Conservation (phyloP, 441 rosid genomes). For the Pelargonium myrrhifolium region DNA sequence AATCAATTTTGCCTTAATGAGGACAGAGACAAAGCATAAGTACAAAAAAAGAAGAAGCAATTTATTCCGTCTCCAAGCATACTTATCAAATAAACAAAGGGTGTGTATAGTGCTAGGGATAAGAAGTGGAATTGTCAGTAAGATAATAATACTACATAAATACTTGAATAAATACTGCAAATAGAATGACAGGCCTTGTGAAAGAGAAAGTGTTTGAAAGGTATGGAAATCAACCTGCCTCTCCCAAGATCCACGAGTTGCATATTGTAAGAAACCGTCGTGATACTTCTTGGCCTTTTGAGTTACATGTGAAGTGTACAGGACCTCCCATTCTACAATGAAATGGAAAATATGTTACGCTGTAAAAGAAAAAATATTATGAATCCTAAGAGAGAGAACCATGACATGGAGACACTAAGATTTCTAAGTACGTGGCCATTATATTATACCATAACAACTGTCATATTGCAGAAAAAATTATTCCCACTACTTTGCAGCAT, state of each 20-base stretch:
- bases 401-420: background rate
- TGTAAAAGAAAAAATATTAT: background rate
- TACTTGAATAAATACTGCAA: background rate
- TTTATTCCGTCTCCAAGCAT: background rate
- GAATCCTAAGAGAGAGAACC: background rate
- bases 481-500: background rate
- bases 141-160: background rate
- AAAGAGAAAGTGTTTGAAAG: background rate
- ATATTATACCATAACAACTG: background rate
- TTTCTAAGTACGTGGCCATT: background rate
- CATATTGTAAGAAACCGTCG: constrained; percentile 40
- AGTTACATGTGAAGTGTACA: constrained; percentile 45
- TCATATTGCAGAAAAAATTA: background rate
- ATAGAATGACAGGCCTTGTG: constrained; percentile 5
- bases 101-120: background rate
- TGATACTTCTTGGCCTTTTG: constrained; percentile 52
- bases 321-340: constrained; percentile 42
- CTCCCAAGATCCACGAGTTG: constrained; percentile 30
- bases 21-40: background rate
- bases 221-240: constrained; percentile 33
- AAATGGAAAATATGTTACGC: background rate
- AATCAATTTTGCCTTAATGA: background rate
- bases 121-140: background rate
- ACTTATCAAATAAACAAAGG: background rate
- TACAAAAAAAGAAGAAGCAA: background rate